Evolutionary conservation across 140 eudicot genomes (phyloP).

Genomic region (Flaveria floridana): DNA sequence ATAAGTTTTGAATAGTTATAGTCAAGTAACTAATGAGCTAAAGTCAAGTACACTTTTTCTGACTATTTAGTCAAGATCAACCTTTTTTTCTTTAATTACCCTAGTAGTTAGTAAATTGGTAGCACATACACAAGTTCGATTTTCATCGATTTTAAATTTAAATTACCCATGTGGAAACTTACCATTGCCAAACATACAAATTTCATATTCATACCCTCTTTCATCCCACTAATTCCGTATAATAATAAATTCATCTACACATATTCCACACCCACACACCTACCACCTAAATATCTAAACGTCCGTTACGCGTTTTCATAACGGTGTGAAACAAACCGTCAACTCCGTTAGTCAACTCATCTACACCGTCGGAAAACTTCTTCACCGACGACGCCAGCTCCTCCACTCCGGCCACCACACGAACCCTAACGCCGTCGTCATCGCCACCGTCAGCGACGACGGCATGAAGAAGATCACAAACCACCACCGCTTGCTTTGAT

Average conservation of each 20-base stretch:
- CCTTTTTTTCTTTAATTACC: no score
- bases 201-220: not conserved
- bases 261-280: conserved; percentile 18
- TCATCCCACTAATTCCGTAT: not conserved
- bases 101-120: no score
- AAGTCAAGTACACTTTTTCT: no score
- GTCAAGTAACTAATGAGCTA: no score
- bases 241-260: conserved; percentile 28
- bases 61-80: no score
- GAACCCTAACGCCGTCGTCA: conserved; percentile 18
- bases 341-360: conserved; percentile 41
- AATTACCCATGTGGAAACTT: not conserved
- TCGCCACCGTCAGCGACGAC: not conserved
- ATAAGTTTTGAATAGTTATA: no score
- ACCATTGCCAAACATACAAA: not conserved
- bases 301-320: conserved; percentile 37
- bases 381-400: conserved; percentile 25
- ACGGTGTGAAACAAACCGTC: conserved; percentile 36
- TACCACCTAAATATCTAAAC: conserved; percentile 26
- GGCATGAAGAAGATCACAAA: conserved; percentile 27
- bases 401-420: conserved; percentile 31
- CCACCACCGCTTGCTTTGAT: conserved; percentile 25
- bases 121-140: not conserved
- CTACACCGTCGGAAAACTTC: conserved; percentile 32
- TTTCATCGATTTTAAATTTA: not conserved